Evolutionary conservation across 176 grass and related monocot genomes (phyloP).

Genomic region (Triticum turgidum): DNA sequence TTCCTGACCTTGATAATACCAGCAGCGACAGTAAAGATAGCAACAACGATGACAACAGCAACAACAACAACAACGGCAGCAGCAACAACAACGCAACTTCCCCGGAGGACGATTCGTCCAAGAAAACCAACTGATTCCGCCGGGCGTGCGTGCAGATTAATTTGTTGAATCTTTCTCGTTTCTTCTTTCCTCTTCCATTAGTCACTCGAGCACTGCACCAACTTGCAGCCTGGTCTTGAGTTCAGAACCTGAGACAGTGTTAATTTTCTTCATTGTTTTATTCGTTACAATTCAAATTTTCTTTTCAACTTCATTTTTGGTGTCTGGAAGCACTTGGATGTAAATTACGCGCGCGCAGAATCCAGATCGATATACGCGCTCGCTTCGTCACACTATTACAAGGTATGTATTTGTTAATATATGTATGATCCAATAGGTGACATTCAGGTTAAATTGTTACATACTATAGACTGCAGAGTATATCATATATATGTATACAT

Average conservation of each 20-base stretch:
- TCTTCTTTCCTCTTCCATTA: neutral
- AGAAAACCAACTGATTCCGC: conserved; percentile 49
- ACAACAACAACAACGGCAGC: neutral
- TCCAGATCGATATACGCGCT: neutral
- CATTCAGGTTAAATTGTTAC: neutral
- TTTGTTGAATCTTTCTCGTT: neutral
- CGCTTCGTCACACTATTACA: neutral
- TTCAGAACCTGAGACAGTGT: neutral
- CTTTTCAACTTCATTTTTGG: neutral
- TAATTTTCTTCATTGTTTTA: neutral
- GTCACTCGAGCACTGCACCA: neutral
- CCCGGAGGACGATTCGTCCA: conserved; percentile 45
- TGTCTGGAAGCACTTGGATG: neutral
- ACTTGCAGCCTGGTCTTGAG: neutral
- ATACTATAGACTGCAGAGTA: neutral
- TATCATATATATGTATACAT: neutral
- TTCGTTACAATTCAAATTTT: neutral
- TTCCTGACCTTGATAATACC: conserved; percentile 51
- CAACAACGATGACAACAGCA: neutral
- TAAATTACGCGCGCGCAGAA: neutral
- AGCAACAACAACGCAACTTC: neutral
- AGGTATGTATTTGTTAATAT: neutral
- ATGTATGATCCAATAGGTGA: neutral
- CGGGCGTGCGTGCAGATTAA: neutral
- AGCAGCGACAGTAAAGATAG: conserved; percentile 23